Evolutionary conservation across 148 eudicot genomes (phyloP), one percentile per base, ranked within the genome.

Genomic region (Camellia granthamiana): DNA sequence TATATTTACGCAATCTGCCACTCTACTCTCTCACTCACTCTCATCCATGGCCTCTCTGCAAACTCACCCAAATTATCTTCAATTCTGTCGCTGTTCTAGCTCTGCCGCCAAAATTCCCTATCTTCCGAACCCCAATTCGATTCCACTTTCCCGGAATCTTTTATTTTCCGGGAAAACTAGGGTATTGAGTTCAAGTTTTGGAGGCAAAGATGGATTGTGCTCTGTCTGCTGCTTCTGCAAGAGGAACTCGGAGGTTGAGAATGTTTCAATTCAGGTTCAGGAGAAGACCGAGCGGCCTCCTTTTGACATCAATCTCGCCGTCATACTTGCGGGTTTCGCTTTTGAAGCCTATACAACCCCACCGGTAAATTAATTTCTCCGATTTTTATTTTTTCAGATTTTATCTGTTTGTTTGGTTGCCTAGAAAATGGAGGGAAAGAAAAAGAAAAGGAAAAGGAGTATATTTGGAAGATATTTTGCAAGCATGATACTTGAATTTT

Each of bases 301-400:
- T 30, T 95, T 95, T 68, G 97, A 95, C 80, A 85, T 95, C 72
- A 93, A 93, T 83, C 89, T 91, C 74, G 99, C 99, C 21, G 99
- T 95, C 23, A 88, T 95, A 72, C 87, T 95, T n/a, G 99, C 99
- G 68, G 99, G 99, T 51, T 95, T 95, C 59, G 99, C 99, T n/a
- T 95, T 95, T 60, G 99, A 95, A 83, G 94, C 99, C 77, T 95
- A 95, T 72, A 81, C 90, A 58, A 86, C 89, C 74, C 97, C 97
- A 23, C 88, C 97, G 16, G 98, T 95, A 85, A 83, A 52, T 80
- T 18, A 3, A 60, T 42, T 41, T 7, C 43, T 47, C 19, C 21
- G 1, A 41, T 59, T 2, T 23, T 46, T 58, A n/a, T 16, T 75
- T 49, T 52, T 0, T 9, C 18, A 0, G 21, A 16, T 52, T 30